Evolutionary conservation across 2,329 filamentous ascomycete genomes (phyloP).

Genomic region (Stemphylium lycopersici): DNA sequence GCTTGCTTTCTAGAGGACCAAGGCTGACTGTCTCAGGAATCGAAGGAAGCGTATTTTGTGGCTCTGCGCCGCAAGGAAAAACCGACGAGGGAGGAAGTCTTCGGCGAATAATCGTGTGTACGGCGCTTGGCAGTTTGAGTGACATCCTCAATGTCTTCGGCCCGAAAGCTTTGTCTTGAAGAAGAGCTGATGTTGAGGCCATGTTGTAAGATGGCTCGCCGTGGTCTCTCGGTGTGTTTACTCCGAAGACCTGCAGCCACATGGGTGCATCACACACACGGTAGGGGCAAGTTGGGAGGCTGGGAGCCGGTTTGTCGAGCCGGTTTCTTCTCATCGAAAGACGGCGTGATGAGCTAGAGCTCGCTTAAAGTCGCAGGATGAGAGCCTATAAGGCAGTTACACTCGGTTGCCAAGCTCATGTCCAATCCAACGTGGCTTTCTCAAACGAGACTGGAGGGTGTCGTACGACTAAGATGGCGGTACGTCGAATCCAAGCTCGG

Average conservation of each 20-base stretch:
- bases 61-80: constrained; percentile 71
- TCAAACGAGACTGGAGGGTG: background rate
- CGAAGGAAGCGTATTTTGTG: constrained; percentile 86
- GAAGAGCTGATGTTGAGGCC: background rate
- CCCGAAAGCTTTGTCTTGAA: constrained; percentile 4
- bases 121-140: background rate
- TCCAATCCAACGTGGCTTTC: constrained; percentile 2
- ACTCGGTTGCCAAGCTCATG: constrained; percentile 15
- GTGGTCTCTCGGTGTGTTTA: background rate
- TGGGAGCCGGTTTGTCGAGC: constrained; percentile 5
- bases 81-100: constrained; percentile 54
- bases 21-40: constrained; percentile 63
- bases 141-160: constrained; percentile 3
- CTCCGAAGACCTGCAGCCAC: too few species aligned
- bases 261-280: too few species aligned
- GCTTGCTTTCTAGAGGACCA: background rate
- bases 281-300: constrained; percentile 10
- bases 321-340: constrained; percentile 15
- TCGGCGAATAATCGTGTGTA: constrained; percentile 35
- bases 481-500: too few species aligned
- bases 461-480: background rate
- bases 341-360: constrained; percentile 20
- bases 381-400: constrained; percentile 22
- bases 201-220: background rate
- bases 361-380: constrained; percentile 22